Evolutionary conservation across 768 basidiomycete species (phyloP).

Genomic region (Leccinum imitatum): DNA sequence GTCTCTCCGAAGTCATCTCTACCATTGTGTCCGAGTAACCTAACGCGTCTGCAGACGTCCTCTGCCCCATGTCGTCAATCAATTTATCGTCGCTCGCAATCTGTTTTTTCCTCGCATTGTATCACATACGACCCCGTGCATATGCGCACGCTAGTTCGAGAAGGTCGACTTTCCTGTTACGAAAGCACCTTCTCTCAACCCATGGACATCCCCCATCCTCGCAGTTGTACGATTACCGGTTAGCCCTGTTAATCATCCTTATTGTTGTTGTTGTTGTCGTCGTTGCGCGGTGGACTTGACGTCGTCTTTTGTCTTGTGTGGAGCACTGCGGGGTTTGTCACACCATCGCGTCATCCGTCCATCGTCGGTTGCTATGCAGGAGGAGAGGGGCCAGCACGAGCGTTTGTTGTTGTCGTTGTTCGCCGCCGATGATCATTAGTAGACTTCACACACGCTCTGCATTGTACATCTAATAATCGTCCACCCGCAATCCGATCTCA

Average conservation of each 20-base stretch:
- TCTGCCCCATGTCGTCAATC: slow-evolving; percentile 30
- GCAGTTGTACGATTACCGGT: slow-evolving; percentile 30
- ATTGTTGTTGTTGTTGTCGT: slow-evolving; percentile 7
- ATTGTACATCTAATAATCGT: slow-evolving; percentile 25
- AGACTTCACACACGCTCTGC: slow-evolving; percentile 27
- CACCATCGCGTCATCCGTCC: slow-evolving; percentile 2
- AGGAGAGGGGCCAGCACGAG: slow-evolving; percentile 14
- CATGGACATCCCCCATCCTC: slow-evolving; percentile 17
- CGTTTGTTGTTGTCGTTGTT: not conserved
- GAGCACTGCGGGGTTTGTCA: slow-evolving; percentile 12
- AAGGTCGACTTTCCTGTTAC: slow-evolving; percentile 1
- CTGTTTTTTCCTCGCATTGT: slow-evolving; percentile 28
- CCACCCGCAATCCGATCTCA: not conserved
- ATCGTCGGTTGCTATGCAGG: slow-evolving; percentile 25
- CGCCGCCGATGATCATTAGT: slow-evolving; percentile 6
- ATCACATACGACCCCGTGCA: slow-evolving; percentile 36
- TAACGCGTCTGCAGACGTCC: slow-evolving; percentile 16
- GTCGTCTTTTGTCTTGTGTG: slow-evolving; percentile 5
- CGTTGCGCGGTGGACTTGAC: slow-evolving; percentile 2
- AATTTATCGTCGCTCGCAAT: slow-evolving; percentile 32
- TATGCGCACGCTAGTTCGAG: slow-evolving; percentile 33
- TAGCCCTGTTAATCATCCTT: slow-evolving; percentile 4
- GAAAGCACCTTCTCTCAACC: not conserved
- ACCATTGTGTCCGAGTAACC: not conserved
- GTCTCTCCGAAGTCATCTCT: slow-evolving; percentile 1